Percentiles rank a stretch among this genome's conserved stretches.
Evolutionary conservation across 805 yeast species (phyloP).

Genomic region (Cyberlindnera misumaiensis): DNA sequence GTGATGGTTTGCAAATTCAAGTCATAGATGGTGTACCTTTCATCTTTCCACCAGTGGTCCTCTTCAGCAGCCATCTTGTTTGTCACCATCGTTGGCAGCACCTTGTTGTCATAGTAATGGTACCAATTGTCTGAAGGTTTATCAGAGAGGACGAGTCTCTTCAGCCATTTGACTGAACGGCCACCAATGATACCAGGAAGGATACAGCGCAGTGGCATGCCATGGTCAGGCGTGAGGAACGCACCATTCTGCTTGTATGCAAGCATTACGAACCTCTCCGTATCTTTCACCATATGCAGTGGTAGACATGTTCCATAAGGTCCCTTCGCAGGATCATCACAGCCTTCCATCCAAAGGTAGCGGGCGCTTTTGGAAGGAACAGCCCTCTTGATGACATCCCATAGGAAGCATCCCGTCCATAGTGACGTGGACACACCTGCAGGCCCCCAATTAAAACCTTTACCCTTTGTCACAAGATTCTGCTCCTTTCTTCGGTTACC

Average conservation of each 20-base stretch:
- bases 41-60: slow-evolving; percentile 32
- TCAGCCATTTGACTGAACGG: slow-evolving; percentile 32
- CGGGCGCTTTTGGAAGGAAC: slow-evolving; percentile 24
- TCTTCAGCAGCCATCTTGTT: slow-evolving; percentile 28
- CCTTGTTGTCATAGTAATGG: slow-evolving; percentile 31
- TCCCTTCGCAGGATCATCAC: slow-evolving; percentile 27
- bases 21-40: slow-evolving; percentile 30
- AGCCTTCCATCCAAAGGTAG: slow-evolving; percentile 30
- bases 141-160: slow-evolving; percentile 24
- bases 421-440: slow-evolving; percentile 28
- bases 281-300: slow-evolving; percentile 27
- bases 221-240: slow-evolving; percentile 29
- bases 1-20: slow-evolving; percentile 29
- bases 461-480: slow-evolving; percentile 28
- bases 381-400: slow-evolving; percentile 24
- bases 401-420: slow-evolving; percentile 29
- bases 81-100: slow-evolving; percentile 29
- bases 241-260: slow-evolving; percentile 32
- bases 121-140: slow-evolving; percentile 30
- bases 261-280: slow-evolving; percentile 27
- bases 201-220: slow-evolving; percentile 28
- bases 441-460: slow-evolving; percentile 32
- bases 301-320: slow-evolving; percentile 28
- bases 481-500: slow-evolving; percentile 32
- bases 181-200: slow-evolving; percentile 36